These are phyloP conservation scores for Mycoemilia scoparia DNA, from an alignment of 192 early-diverging fungal species.

Conservation along the genomic window DNA sequence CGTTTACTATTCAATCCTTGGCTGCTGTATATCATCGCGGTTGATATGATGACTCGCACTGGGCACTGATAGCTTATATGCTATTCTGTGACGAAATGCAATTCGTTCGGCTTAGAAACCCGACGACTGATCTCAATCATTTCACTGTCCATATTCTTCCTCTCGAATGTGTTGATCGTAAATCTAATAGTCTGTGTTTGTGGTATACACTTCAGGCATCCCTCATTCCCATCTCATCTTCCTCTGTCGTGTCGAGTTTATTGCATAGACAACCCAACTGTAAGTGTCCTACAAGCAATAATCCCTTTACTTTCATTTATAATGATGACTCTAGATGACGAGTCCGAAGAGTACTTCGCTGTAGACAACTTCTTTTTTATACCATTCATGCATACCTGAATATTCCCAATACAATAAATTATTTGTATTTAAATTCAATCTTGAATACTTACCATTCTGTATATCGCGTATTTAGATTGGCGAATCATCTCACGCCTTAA, in stretches of 20 bases:
- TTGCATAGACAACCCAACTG: too few species aligned
- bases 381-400: slow-evolving; percentile 60
- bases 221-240: neutral
- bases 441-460: neutral
- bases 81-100: slow-evolving; percentile 14
- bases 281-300: too few species aligned
- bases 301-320: slow-evolving; percentile 16
- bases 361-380: slow-evolving; percentile 47
- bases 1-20: slow-evolving; percentile 3
- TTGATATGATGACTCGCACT: slow-evolving; percentile 39
- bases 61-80: slow-evolving; percentile 39
- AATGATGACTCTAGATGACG: slow-evolving; percentile 62
- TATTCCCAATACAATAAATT: too few species aligned
- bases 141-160: neutral
- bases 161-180: neutral
- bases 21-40: neutral
- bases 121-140: slow-evolving; percentile 15
- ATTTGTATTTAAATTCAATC: slow-evolving; percentile 7
- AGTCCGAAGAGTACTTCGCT: slow-evolving; percentile 60
- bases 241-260: neutral
- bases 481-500: neutral
- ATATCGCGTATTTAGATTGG: neutral
- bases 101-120: slow-evolving; percentile 27
- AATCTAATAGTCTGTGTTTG: neutral
- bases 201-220: neutral